phyloP scores from a whole-genome alignment of 441 rosid genomes.

The Theobroma grandiflorum region DNA sequence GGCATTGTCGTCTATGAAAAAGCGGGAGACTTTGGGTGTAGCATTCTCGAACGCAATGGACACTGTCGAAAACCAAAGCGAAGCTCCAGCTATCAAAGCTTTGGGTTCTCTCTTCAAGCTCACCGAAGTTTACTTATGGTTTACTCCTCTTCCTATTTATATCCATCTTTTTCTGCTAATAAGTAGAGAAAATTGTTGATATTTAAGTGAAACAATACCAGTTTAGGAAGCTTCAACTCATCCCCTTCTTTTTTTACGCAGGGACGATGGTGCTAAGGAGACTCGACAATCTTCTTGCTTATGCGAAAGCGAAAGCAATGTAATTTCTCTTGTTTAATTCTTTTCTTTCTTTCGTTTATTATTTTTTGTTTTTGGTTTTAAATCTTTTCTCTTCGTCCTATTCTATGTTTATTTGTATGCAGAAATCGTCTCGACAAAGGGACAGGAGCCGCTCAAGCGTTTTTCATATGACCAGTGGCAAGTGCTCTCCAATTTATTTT shows the following conservation, averaged over 20 bases:
- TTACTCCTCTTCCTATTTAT: background rate
- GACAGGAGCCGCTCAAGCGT: slow-evolving; percentile 33
- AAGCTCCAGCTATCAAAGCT: slow-evolving; percentile 60
- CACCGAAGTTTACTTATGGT: slow-evolving; percentile 79
- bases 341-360: background rate
- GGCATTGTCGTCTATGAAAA: background rate
- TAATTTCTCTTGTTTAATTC: slow-evolving; percentile 32
- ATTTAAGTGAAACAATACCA: background rate
- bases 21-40: background rate
- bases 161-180: background rate
- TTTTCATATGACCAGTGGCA: slow-evolving; percentile 37
- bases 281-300: slow-evolving; percentile 37
- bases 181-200: background rate
- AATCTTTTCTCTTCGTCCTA: background rate
- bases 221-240: background rate
- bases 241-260: slow-evolving; percentile 35
- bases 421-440: slow-evolving; percentile 37
- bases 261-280: slow-evolving; percentile 65
- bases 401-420: slow-evolving; percentile 23
- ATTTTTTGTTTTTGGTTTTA: background rate
- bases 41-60: slow-evolving; percentile 24
- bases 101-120: slow-evolving; percentile 81
- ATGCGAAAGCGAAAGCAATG: slow-evolving; percentile 40
- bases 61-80: slow-evolving; percentile 36
- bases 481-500: slow-evolving; percentile 36